Conservation (phyloP, 75 land plant species). For the Isoetes taiwanensis region DNA sequence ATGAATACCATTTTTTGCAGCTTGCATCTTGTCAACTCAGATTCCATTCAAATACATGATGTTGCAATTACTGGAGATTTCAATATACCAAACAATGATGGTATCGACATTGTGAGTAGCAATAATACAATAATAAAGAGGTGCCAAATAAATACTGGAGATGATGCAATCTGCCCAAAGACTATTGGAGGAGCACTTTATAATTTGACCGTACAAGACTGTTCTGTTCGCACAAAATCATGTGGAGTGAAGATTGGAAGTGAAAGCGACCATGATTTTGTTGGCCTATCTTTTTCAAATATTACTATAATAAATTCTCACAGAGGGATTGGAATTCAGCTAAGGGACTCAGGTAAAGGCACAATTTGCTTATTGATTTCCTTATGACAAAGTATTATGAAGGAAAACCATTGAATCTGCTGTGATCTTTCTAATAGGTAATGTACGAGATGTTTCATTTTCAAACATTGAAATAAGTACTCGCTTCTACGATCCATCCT, state of each 20-base stretch:
- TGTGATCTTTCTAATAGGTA: no score
- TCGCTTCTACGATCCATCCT: conserved; percentile 75
- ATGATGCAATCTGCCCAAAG: conserved; percentile 92
- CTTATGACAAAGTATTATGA: neutral
- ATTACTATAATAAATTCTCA: conserved; percentile 74
- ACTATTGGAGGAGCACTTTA: conserved; percentile 47
- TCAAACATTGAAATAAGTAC: conserved; percentile 75
- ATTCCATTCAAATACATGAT: conserved; percentile 41
- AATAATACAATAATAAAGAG: conserved; percentile 70
- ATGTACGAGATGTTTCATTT: conserved; percentile 43
- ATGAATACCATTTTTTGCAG: conserved; percentile 58
- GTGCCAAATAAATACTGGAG: conserved; percentile 79
- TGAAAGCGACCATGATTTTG: conserved; percentile 46
- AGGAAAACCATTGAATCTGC: no score
- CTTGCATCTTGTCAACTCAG: conserved; percentile 59
- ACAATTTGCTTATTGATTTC: neutral
- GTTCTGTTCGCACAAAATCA: conserved; percentile 77
- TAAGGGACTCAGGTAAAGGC: conserved; percentile 69
- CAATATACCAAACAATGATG: conserved; percentile 88
- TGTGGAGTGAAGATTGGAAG: conserved; percentile 86
- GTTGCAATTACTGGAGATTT: conserved; percentile 70
- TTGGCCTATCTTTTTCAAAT: conserved; percentile 40
- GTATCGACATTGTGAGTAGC: conserved; percentile 78
- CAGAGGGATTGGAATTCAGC: conserved; percentile 70
- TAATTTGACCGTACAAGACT: conserved; percentile 57